A percentile compares a stretch with the other conserved stretches of the same genome.
These are phyloP conservation scores for Ceratocystiopsis sp. DNA, from an alignment of 2,329 filamentous ascomycete species.

Conservation along the genomic window DNA sequence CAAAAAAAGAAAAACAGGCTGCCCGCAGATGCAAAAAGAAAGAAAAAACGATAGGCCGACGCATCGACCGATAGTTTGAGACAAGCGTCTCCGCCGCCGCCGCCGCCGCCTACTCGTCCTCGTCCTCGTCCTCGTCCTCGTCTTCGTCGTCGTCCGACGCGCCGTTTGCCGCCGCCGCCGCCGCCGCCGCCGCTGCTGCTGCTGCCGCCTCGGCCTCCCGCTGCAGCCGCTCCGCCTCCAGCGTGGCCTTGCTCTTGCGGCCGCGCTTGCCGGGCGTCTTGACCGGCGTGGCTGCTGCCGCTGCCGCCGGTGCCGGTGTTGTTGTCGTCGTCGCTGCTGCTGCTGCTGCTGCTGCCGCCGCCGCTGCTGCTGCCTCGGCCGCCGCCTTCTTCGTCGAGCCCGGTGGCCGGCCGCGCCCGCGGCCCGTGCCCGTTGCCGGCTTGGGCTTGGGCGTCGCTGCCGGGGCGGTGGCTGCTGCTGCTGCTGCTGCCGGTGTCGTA, in stretches of 20 bases:
- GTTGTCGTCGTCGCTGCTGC: neutral
- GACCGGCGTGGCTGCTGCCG: neutral
- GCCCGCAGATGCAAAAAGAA: neutral
- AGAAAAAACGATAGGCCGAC: neutral
- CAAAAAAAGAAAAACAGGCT: neutral
- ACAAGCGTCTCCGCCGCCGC: too few relatives aligned
- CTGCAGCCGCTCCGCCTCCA: slow-evolving; percentile 7
- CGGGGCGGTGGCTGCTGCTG: neutral
- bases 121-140: slow-evolving; percentile 2
- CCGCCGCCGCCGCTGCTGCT: neutral
- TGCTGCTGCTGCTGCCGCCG: too few relatives aligned
- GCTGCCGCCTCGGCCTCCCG: neutral
- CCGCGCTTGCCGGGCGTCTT: slow-evolving; percentile 8
- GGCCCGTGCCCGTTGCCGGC: slow-evolving; percentile 7
- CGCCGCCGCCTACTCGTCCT: too few relatives aligned
- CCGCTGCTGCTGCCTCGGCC: neutral
- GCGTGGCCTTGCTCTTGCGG: slow-evolving; percentile 11
- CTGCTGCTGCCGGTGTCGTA: too few relatives aligned
- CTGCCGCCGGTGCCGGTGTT: slow-evolving; percentile 2
- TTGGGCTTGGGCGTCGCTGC: neutral
- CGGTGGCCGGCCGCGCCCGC: slow-evolving; percentile 8
- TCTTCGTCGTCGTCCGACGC: neutral
- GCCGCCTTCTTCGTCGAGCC: slow-evolving; percentile 9
- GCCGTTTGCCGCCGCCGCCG: too few relatives aligned
- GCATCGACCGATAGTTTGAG: too few relatives aligned